A percentile compares a stretch with the other conserved stretches of the same genome.
Evolutionary conservation across 192 early-diverging fungal genomes (phyloP).

Genomic region (Backusella psychrophila): DNA sequence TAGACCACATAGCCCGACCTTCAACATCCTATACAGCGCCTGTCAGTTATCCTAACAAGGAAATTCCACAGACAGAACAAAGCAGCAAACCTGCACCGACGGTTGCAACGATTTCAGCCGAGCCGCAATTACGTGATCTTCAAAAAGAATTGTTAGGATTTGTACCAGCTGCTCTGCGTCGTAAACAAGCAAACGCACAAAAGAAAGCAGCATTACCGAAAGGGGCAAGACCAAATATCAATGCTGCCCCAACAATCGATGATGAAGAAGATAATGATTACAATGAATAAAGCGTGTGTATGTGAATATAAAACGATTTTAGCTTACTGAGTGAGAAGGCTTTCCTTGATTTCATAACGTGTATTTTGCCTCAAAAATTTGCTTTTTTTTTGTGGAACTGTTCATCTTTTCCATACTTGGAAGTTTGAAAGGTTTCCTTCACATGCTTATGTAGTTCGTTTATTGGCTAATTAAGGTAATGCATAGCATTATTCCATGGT

Average conservation of each 20-base stretch:
- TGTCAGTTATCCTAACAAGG: background rate
- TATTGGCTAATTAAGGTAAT: background rate
- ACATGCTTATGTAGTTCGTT: background rate
- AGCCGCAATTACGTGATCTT: conserved; percentile 76
- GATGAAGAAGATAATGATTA: conserved; percentile 12
- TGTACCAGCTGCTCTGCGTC: conserved; percentile 62
- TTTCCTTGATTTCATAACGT: background rate
- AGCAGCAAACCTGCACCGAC: background rate
- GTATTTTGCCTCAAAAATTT: background rate
- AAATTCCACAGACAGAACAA: background rate
- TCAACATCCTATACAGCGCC: background rate
- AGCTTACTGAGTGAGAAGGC: background rate
- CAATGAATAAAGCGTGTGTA: background rate
- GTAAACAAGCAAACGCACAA: conserved; percentile 43
- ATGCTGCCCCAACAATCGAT: conserved; percentile 70
- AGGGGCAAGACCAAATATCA: conserved; percentile 56
- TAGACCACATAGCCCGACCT: background rate
- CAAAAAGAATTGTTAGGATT: conserved; percentile 75
- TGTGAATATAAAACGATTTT: background rate
- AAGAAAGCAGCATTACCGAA: conserved; percentile 41
- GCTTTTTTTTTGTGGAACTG: background rate
- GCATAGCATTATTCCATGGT: background rate
- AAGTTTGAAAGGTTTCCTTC: background rate
- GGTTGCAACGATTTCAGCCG: conserved; percentile 63
- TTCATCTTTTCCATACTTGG: background rate